Percentiles rank a stretch among this genome's conserved stretches.
phyloP scores from a whole-genome alignment of 1,284 basidiomycete species.

The Sporisorium exsertum region DNA sequence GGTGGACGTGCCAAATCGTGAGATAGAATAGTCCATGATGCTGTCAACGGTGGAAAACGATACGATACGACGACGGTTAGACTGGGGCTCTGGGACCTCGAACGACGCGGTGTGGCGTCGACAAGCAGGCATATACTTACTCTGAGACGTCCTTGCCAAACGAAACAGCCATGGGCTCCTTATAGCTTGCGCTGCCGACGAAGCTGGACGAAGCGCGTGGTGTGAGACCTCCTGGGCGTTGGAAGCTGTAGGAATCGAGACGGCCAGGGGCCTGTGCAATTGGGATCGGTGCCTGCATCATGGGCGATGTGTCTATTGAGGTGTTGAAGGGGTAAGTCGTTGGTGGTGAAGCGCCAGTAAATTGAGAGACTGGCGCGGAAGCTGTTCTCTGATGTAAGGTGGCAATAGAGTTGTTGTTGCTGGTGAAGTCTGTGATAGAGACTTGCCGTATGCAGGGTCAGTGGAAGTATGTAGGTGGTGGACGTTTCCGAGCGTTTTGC shows the following conservation, averaged over 20 bases:
- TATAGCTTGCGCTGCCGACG: constrained; percentile 59
- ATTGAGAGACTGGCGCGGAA: not conserved
- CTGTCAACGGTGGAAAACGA: constrained; percentile 19
- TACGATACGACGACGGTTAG: not conserved
- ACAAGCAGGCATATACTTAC: constrained; percentile 41
- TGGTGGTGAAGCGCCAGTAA: not conserved
- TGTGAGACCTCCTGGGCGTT: constrained; percentile 47
- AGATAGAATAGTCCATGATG: constrained; percentile 67
- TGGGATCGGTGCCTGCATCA: constrained; percentile 55
- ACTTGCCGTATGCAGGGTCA: not conserved
- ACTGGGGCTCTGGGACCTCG: not conserved
- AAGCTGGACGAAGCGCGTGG: constrained; percentile 50
- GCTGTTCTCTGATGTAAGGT: not conserved
- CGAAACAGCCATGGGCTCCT: constrained; percentile 64
- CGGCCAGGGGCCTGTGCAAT: constrained; percentile 41
- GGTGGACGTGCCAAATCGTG: constrained; percentile 61
- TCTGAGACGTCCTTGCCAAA: constrained; percentile 66
- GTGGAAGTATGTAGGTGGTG: not conserved
- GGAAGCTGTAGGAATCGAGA: constrained; percentile 46
- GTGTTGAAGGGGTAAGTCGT: too few relatives aligned
- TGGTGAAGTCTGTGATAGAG: not conserved
- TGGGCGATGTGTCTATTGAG: constrained; percentile 15
- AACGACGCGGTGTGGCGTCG: not conserved
- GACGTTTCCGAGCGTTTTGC: constrained; percentile 5
- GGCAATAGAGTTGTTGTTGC: not conserved